Percentiles rank a stretch among this genome's conserved stretches.
phyloP scores from a whole-genome alignment of 208 protist genomes.

The Leishmania gerbilli region DNA sequence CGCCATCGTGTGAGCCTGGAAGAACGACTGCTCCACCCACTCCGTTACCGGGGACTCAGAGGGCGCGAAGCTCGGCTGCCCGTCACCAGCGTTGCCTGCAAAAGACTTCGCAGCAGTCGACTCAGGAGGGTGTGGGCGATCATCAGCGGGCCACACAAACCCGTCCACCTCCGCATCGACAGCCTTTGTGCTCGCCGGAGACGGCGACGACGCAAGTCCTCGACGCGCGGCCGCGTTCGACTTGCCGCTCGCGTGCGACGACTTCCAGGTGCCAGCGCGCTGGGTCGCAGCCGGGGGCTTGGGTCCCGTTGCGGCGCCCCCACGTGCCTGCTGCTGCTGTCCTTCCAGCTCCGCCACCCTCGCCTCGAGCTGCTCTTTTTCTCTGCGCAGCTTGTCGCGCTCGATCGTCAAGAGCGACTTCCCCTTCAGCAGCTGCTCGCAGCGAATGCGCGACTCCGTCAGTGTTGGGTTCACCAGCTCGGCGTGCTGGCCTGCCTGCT shows the following conservation, averaged over 20 bases:
- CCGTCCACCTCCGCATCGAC: slow-evolving; percentile 26
- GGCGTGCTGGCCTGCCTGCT: slow-evolving; percentile 72
- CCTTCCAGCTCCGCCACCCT: slow-evolving; percentile 60
- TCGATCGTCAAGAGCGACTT: slow-evolving; percentile 86
- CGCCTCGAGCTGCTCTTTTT: slow-evolving; percentile 67
- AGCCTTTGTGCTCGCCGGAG: slow-evolving; percentile 5
- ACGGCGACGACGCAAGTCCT: not conserved
- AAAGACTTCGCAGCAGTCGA: not conserved
- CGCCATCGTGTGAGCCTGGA: slow-evolving; percentile 88
- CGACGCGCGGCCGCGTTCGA: slow-evolving; percentile 11
- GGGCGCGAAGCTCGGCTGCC: not conserved
- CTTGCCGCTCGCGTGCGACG: not conserved
- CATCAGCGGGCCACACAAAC: slow-evolving; percentile 78
- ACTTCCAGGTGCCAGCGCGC: slow-evolving; percentile 4
- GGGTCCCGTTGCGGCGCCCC: slow-evolving; percentile 7
- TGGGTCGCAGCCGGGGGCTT: slow-evolving; percentile 14
- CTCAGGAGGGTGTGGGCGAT: slow-evolving; percentile 33
- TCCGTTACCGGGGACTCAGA: slow-evolving; percentile 28
- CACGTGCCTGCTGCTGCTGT: slow-evolving; percentile 14
- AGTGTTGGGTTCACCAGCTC: slow-evolving; percentile 81
- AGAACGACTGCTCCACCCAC: slow-evolving; percentile 70
- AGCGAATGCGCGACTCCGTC: slow-evolving; percentile 79
- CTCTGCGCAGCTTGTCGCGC: slow-evolving; percentile 69
- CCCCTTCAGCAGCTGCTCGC: slow-evolving; percentile 79
- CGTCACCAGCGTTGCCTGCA: not conserved